These are phyloP conservation scores for Lolium rigidum DNA, from an alignment of 176 grass and related monocot genomes.

Conservation along the genomic window DNA sequence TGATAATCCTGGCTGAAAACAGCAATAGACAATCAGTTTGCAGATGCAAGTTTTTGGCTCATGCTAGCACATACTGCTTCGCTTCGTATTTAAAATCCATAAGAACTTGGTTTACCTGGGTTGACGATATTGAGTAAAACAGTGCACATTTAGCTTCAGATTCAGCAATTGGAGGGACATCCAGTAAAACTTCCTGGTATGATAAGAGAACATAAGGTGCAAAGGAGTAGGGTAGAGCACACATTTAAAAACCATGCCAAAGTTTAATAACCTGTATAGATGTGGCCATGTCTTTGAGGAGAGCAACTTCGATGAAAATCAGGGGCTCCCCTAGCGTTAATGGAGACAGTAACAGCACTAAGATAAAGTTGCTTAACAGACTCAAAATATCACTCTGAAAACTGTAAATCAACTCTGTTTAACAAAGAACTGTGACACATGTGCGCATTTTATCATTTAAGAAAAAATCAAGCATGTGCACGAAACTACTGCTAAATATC, in stretches of 20 bases:
- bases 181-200: slow-evolving; percentile 87
- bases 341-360: slow-evolving; percentile 22
- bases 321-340: slow-evolving; percentile 76
- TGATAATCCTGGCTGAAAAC: slow-evolving; percentile 83
- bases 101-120: slow-evolving; percentile 69
- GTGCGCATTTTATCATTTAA: not conserved
- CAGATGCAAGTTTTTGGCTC: not conserved
- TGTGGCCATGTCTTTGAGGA: slow-evolving; percentile 80
- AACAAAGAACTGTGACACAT: not conserved
- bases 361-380: slow-evolving; percentile 16
- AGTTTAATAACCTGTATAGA: slow-evolving; percentile 81
- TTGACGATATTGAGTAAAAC: slow-evolving; percentile 98
- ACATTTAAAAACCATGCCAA: slow-evolving; percentile 19
- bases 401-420: not conserved
- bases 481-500: not conserved
- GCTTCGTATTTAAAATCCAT: slow-evolving; percentile 2
- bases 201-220: slow-evolving; percentile 33
- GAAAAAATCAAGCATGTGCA: not conserved
- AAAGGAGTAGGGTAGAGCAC: slow-evolving; percentile 18
- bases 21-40: slow-evolving; percentile 45
- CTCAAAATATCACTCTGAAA: not conserved
- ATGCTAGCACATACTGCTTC: not conserved
- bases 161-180: slow-evolving; percentile 89
- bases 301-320: slow-evolving; percentile 97
- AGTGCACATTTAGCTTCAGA: slow-evolving; percentile 82